Evolutionary conservation across 805 yeast genomes (phyloP).

Genomic region (Naumovozyma castellii): DNA sequence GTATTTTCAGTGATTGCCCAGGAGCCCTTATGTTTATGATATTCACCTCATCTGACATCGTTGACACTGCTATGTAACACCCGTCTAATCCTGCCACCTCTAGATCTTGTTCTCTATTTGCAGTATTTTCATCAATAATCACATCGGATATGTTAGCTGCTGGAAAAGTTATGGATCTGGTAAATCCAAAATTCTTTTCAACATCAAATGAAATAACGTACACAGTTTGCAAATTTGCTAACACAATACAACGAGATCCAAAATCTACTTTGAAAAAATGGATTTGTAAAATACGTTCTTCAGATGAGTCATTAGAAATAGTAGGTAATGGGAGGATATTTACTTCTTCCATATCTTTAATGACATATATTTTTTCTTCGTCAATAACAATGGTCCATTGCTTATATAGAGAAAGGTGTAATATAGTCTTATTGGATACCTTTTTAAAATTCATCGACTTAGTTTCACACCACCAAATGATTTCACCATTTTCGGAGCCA

Average conservation of each 20-base stretch:
- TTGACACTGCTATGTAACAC: conserved; percentile 23
- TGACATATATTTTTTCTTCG: conserved; percentile 16
- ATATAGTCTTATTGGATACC: conserved; percentile 17
- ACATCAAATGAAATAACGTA: conserved; percentile 20
- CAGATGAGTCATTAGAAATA: background rate
- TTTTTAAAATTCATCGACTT: conserved; percentile 11
- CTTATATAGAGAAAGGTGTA: conserved; percentile 16
- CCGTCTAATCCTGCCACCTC: conserved; percentile 28
- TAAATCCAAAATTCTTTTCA: conserved; percentile 17
- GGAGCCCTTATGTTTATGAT: conserved; percentile 21
- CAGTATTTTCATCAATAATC: conserved; percentile 24
- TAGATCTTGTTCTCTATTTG: conserved; percentile 19
- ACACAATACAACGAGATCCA: conserved; percentile 21
- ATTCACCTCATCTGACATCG: conserved; percentile 15
- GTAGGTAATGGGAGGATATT: conserved; percentile 13
- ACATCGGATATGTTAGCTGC: conserved; percentile 12
- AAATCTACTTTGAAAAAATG: conserved; percentile 26
- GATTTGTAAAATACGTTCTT: conserved; percentile 2
- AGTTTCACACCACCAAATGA: conserved; percentile 30
- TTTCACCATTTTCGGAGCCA: conserved; percentile 27
- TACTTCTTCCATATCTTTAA: conserved; percentile 17
- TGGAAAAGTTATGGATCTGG: conserved; percentile 10
- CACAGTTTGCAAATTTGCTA: conserved; percentile 15
- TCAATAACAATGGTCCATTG: conserved; percentile 21
- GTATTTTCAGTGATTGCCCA: conserved; percentile 9